Conservation (phyloP, 345 rosid genomes). For the Ceriops tagal region DNA sequence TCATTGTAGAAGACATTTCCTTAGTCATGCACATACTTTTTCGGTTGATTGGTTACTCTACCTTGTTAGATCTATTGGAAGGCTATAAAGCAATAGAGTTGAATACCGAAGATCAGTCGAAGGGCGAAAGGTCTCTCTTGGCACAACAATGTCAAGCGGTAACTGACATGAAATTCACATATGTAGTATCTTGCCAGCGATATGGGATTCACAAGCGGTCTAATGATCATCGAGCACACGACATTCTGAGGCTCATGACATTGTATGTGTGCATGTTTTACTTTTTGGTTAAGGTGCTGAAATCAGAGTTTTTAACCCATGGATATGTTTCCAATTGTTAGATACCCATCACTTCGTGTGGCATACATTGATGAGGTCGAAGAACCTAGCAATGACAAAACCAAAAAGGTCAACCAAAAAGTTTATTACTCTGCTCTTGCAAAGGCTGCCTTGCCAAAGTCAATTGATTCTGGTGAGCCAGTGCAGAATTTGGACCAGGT, state of each 20-base stretch:
- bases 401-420: slow-evolving; percentile 62
- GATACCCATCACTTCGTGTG: slow-evolving; percentile 97
- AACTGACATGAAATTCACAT: slow-evolving; percentile 95
- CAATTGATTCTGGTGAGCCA: slow-evolving; percentile 75
- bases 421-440: slow-evolving; percentile 85
- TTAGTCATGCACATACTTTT: neutral
- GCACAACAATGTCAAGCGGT: slow-evolving; percentile 95
- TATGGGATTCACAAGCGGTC: slow-evolving; percentile 93
- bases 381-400: slow-evolving; percentile 66
- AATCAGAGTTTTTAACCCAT: slow-evolving; percentile 13
- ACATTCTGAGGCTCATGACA: slow-evolving; percentile 87
- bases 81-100: slow-evolving; percentile 90
- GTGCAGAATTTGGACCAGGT: slow-evolving; percentile 95
- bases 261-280: slow-evolving; percentile 37
- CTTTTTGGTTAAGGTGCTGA: slow-evolving; percentile 8
- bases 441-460: slow-evolving; percentile 79
- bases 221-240: slow-evolving; percentile 78
- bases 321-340: slow-evolving; percentile 31
- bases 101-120: slow-evolving; percentile 58
- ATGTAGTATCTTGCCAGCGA: slow-evolving; percentile 94
- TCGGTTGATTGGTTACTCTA: slow-evolving; percentile 18
- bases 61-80: slow-evolving; percentile 78
- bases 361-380: slow-evolving; percentile 98
- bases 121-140: slow-evolving; percentile 77
- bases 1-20: neutral